phyloP scores from a whole-genome alignment of 495 filamentous ascomycete species.

The Cercophora samala region DNA sequence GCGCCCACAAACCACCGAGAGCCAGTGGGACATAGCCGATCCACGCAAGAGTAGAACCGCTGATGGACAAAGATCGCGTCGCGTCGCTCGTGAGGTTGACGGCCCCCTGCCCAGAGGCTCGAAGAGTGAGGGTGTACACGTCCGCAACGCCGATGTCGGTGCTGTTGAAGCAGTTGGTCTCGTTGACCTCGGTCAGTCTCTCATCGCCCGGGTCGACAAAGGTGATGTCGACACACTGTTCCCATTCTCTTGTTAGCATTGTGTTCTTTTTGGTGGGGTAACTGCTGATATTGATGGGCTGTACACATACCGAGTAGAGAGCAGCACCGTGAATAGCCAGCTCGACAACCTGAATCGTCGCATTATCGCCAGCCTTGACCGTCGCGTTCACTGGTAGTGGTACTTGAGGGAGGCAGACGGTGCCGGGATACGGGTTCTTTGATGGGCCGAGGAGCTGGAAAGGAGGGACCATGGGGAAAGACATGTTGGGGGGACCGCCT shows the following conservation, averaged over 20 bases:
- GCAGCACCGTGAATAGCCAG: constrained; percentile 83
- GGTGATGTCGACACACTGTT: constrained; percentile 80
- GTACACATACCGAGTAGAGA: constrained; percentile 83
- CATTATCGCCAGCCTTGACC: constrained; percentile 78
- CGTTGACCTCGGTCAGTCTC: constrained; percentile 63
- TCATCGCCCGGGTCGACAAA: constrained; percentile 72
- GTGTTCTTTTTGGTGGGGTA: not conserved
- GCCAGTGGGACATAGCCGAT: constrained; percentile 40
- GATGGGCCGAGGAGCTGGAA: constrained; percentile 84
- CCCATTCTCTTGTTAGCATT: constrained; percentile 20
- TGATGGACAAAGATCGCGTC: constrained; percentile 6
- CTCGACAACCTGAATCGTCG: constrained; percentile 93
- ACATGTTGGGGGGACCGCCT: constrained; percentile 75
- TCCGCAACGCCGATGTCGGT: constrained; percentile 68
- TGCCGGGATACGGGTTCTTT: constrained; percentile 78
- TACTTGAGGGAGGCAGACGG: constrained; percentile 85
- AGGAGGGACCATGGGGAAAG: constrained; percentile 72
- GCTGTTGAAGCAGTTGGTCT: constrained; percentile 81
- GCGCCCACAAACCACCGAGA: constrained; percentile 35
- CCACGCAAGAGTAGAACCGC: constrained; percentile 22
- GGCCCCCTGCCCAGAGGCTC: constrained; percentile 34
- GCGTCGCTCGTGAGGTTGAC: constrained; percentile 26
- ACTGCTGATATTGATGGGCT: not conserved
- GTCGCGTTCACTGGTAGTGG: constrained; percentile 72
- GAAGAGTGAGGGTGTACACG: constrained; percentile 61